Base-by-base conservation (phyloP, 116 monocot species). In the Phalaenopsis hybrid region DNA sequence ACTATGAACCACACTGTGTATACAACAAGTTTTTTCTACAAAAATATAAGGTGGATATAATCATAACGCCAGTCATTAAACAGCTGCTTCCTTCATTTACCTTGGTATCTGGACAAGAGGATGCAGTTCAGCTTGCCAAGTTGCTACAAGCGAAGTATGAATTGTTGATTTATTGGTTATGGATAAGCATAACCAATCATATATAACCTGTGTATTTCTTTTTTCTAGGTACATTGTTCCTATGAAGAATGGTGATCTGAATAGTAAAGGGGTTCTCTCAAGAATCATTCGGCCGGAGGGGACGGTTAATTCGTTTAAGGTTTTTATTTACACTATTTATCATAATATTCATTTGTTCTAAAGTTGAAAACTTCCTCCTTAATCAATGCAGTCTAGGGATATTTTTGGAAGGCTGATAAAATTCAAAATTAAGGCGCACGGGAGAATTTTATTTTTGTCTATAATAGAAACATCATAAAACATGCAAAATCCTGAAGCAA, bases 1-100 rank as follows among this genome's bases (percentile, higher is more conserved):
- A 98, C 85, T 92, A 95, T 73, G 98, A 98, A 86, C 98, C 98
- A 57, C 98, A 98, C 74, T 99, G 95, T 81, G 89, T 93, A 31
- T 93, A 87, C 78, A 72, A 99, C 77, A 57, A 78, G 0, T 80
- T 86, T 37, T 88, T 91, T 80, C 78, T 95, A 63, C 83, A 91
- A 79, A 85, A 90, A 28, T 83, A 85, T 58, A 84, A 81, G 78
- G 98, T 90, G 4, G 92, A 99, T 81, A 83, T 95, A 65, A 65
- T 99, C 55, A 93, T 99, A 68, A 99, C 95, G 51, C 98, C 98
- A n/a, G 95, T 95, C 49, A 84, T 91, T 83, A 98, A 98, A 73
- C 98, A 98, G 76, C 25, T 95, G 74, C 87, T 98, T 59, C 93
- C 93, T 81, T 86, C 76, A 23, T 93, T 93, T 81, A 93, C 93